Base-by-base conservation (phyloP, 2,329 filamentous ascomycete species). In the Monilinia vaccinii-corymbosi region DNA sequence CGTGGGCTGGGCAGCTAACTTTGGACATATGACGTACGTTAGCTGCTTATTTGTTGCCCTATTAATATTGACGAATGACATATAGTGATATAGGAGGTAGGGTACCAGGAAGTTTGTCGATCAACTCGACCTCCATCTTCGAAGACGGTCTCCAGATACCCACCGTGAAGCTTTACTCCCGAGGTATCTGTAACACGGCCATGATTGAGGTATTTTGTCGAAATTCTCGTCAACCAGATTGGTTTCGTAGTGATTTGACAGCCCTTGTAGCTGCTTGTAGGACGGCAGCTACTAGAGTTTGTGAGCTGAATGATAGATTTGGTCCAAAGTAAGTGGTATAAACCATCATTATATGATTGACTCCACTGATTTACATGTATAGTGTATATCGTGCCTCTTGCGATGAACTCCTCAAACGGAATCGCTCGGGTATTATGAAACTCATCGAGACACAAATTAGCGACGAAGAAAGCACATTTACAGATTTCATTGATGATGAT, bases 1-100 rank as follows among this genome's bases (percentile, higher is more conserved):
- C 7, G 53, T 56, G 4, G 53, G 53, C 6, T 56, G 53, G 53
- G 53, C 53, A 11, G 55, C 55, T 16, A 57, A 57, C 32, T 57
- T 57, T 23, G 55, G 44, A 31, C 55, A 57, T 10, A 48, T 57
- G 55, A 48, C 55, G 32, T 48, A 23, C 21, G 55, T 48, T 45
- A 23, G 2, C 18, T n/a, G 5, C 10, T 25, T 11, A 8, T 28
- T 6, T 28, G 6, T 32, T 57, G 9, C 13, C 1, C 8, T n/a
- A 32, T n/a, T 11, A 23, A 7, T 3, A 25, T n/a, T 2, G 10
- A 28, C 25, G 49, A 23, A 57, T 23, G 16, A 18, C 21, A 23
- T 16, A 10, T 14, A 57, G 45, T 42, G 55, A 57, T 57, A 32
- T 57, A 8, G 55, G 45, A 23, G 34, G 56, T 32, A 58, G 23